A percentile compares a stretch with the other conserved stretches of the same genome.
Evolutionary conservation across 805 yeast species (phyloP).

Genomic region (Metschnikowia aberdeeniae): DNA sequence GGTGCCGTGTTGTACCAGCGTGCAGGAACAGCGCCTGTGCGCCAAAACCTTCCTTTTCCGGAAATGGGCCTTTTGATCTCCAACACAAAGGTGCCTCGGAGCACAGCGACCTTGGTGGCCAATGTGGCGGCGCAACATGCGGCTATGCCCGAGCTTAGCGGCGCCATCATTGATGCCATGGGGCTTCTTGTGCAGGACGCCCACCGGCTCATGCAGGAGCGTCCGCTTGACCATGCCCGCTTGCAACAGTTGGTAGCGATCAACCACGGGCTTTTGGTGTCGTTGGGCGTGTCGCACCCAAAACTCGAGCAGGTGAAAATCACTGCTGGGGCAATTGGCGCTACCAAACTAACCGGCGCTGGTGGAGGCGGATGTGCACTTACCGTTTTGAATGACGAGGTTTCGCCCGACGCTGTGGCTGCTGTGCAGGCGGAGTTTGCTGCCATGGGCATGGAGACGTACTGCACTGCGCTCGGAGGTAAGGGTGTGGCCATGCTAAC

Average conservation of each 20-base stretch:
- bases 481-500: conserved; percentile 68
- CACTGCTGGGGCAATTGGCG: conserved; percentile 69
- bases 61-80: conserved; percentile 70
- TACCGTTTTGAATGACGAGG: conserved; percentile 60
- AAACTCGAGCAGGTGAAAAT: conserved; percentile 72
- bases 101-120: conserved; percentile 80
- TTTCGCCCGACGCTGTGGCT: conserved; percentile 30
- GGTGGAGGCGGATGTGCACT: conserved; percentile 99
- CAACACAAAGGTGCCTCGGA: conserved; percentile 81
- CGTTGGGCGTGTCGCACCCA: conserved; percentile 92
- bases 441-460: conserved; percentile 62
- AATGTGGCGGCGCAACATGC: conserved; percentile 58
- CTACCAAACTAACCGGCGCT: conserved; percentile 94
- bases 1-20: conserved; percentile 92
- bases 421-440: conserved; percentile 35
- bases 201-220: conserved; percentile 54
- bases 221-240: conserved; percentile 43
- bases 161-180: conserved; percentile 69
- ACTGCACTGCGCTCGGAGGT: conserved; percentile 82
- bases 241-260: conserved; percentile 65
- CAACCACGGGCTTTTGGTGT: conserved; percentile 82
- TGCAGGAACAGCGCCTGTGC: conserved; percentile 52
- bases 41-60: conserved; percentile 72
- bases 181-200: conserved; percentile 72
- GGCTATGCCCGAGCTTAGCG: conserved; percentile 51